phyloP scores from a whole-genome alignment of 179 eudicot genomes.

The Silene vulgaris region DNA sequence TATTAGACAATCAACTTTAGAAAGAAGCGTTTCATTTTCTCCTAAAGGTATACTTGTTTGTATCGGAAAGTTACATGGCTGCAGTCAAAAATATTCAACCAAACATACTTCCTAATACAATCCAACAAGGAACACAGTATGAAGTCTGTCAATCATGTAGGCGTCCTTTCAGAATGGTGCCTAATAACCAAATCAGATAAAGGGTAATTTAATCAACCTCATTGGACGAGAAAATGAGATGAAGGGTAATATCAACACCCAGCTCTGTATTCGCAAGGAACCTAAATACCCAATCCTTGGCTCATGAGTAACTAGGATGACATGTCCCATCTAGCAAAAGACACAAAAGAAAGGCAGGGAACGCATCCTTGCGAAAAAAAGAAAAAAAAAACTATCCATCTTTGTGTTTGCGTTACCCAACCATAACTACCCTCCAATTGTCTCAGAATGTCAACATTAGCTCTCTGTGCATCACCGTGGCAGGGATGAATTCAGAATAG shows the following conservation, averaged over 20 bases:
- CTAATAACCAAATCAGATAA: no score
- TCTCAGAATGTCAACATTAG: not conserved
- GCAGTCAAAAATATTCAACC: no score
- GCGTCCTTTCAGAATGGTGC: no score
- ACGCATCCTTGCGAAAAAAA: not conserved
- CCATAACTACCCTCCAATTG: not conserved
- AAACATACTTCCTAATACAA: no score
- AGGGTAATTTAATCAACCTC: no score
- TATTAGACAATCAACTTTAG: no score
- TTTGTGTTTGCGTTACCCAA: not conserved
- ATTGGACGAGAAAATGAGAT: not conserved
- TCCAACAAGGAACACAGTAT: no score
- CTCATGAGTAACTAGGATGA: not conserved
- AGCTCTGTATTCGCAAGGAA: not conserved
- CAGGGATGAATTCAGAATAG: not conserved
- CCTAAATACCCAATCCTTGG: not conserved
- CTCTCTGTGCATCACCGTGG: not conserved
- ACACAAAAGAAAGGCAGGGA: not conserved
- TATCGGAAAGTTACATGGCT: no score
- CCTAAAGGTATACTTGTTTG: no score
- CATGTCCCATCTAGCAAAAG: not conserved
- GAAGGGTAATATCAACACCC: no score
- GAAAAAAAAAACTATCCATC: not conserved
- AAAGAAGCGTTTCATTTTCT: no score
- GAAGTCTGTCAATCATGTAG: no score